A percentile compares a stretch with the other conserved stretches of the same genome.
Evolutionary conservation across 768 basidiomycete species (phyloP).

Genomic region (Lactarius vividus): DNA sequence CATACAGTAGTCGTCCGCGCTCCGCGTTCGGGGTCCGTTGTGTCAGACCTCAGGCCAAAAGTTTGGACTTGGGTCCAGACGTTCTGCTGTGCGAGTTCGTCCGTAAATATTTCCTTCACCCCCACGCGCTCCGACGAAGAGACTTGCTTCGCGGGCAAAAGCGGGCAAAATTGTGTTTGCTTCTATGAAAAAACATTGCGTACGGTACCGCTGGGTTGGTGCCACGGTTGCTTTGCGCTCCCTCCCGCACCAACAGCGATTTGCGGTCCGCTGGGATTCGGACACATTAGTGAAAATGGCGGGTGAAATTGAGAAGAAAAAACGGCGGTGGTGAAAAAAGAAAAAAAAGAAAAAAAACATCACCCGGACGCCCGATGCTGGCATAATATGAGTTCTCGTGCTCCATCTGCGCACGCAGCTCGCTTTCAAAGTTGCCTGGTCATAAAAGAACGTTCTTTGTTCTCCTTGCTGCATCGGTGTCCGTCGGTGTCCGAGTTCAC

Average conservation of each 20-base stretch:
- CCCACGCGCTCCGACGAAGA: not conserved
- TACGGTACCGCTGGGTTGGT: not conserved
- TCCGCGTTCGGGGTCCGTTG: not conserved
- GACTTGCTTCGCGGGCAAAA: too few relatives aligned
- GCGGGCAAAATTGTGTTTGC: not conserved
- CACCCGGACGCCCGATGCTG: not conserved
- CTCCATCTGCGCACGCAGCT: not conserved
- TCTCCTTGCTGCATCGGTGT: too few relatives aligned
- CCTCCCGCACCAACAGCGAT: not conserved
- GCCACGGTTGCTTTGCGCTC: not conserved
- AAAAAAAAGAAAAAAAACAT: too few relatives aligned
- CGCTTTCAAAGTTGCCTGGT: too few relatives aligned
- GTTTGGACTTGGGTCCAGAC: not conserved
- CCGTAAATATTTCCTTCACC: not conserved
- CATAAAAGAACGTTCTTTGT: too few relatives aligned
- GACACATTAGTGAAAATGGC: not conserved
- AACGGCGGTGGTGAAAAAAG: not conserved
- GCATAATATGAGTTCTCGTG: not conserved
- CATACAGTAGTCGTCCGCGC: not conserved
- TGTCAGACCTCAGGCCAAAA: not conserved
- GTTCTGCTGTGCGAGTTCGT: too few relatives aligned
- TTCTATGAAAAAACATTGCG: not conserved
- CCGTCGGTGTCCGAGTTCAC: too few relatives aligned
- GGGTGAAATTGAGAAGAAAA: not conserved
- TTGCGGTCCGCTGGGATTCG: not conserved